phyloP scores from a whole-genome alignment of 805 yeast genomes.

The Candida pseudoglaebosa region DNA sequence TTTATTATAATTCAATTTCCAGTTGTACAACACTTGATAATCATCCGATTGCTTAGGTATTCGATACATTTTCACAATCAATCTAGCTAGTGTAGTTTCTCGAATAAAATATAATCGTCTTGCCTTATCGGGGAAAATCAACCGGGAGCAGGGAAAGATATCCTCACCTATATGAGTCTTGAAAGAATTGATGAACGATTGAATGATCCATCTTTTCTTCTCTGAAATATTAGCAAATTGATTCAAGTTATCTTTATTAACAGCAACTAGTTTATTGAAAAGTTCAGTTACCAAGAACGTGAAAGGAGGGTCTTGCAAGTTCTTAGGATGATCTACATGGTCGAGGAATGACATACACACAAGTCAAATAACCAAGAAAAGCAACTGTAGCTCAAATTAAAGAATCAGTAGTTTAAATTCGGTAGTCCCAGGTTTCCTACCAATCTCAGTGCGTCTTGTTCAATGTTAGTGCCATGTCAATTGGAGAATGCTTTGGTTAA shows the following conservation, averaged over 20 bases:
- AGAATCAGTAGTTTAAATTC: too few species aligned
- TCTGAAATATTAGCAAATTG: slow-evolving; percentile 19
- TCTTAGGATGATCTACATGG: slow-evolving; percentile 22
- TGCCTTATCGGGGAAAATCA: slow-evolving; percentile 64
- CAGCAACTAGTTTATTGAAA: slow-evolving; percentile 37
- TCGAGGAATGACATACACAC: slow-evolving; percentile 4
- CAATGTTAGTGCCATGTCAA: too few species aligned
- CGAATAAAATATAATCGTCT: slow-evolving; percentile 57
- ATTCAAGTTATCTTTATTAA: slow-evolving; percentile 20
- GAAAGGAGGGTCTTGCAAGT: slow-evolving; percentile 40
- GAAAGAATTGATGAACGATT: slow-evolving; percentile 27
- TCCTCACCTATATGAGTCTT: slow-evolving; percentile 40
- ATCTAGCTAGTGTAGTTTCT: slow-evolving; percentile 56
- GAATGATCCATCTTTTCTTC: slow-evolving; percentile 24
- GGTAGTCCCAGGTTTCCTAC: too few species aligned
- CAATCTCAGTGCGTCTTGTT: too few species aligned
- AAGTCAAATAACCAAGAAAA: too few species aligned
- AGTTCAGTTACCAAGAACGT: slow-evolving; percentile 37
- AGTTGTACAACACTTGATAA: slow-evolving; percentile 36
- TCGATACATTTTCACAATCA: slow-evolving; percentile 46
- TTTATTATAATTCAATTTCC: slow-evolving; percentile 33
- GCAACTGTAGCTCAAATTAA: too few species aligned
- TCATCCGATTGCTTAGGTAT: slow-evolving; percentile 62
- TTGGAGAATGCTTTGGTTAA: too few species aligned
- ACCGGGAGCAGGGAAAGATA: slow-evolving; percentile 61